Conservation (phyloP, 768 basidiomycete genomes). For the Hygrocybe coccinea region DNA sequence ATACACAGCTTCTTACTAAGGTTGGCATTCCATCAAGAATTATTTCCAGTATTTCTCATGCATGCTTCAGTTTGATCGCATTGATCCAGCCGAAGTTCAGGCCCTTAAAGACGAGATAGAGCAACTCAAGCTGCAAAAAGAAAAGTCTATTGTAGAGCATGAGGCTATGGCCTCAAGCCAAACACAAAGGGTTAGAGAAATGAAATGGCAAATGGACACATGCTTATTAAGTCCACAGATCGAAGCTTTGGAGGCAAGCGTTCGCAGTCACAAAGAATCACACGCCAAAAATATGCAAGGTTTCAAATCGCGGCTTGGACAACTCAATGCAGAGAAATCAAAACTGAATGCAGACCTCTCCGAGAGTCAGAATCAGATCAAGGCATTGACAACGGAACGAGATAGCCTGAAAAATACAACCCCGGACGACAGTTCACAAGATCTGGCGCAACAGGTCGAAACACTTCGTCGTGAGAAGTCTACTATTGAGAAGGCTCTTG, state of each 20-base stretch:
- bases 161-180: constrained; percentile 26
- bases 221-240: constrained; percentile 28
- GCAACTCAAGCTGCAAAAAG: constrained; percentile 42
- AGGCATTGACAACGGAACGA: constrained; percentile 25
- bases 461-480: constrained; percentile 4
- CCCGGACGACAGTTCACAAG: constrained; percentile 12
- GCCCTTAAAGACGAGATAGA: constrained; percentile 70
- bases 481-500: constrained; percentile 6
- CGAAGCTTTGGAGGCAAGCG: constrained; percentile 38
- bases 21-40: constrained; percentile 30
- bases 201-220: not conserved
- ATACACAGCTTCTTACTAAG: constrained; percentile 75
- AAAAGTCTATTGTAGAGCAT: constrained; percentile 27
- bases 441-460: constrained; percentile 1
- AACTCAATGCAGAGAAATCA: constrained; percentile 34
- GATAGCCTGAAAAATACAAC: not conserved
- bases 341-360: constrained; percentile 37
- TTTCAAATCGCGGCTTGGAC: constrained; percentile 28
- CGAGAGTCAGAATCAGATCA: constrained; percentile 34
- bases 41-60: constrained; percentile 2
- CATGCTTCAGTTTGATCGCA: constrained; percentile 67
- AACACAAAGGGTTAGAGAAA: constrained; percentile 28
- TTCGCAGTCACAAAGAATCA: constrained; percentile 33
- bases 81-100: constrained; percentile 82
- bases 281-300: constrained; percentile 26